phyloP scores from a whole-genome alignment of 495 filamentous ascomycete genomes.

The Pseudotulostoma volvatum region DNA sequence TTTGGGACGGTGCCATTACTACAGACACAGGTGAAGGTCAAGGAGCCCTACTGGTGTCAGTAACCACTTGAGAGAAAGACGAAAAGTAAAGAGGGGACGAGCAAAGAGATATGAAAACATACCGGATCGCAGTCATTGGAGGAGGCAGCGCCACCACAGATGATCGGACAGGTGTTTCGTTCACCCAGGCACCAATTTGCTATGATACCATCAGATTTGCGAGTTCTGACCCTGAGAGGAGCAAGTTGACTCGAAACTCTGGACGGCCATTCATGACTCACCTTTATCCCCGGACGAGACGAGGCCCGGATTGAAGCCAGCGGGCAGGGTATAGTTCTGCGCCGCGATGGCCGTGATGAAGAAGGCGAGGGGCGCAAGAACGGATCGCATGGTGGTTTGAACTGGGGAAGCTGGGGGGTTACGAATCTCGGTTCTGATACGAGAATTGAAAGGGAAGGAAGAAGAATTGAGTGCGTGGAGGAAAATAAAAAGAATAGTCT shows the following conservation, averaged over 20 bases:
- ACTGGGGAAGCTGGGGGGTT: no score
- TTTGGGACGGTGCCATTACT: slow-evolving; percentile 33
- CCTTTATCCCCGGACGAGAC: slow-evolving; percentile 14
- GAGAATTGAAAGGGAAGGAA: no score
- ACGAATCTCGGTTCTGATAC: no score
- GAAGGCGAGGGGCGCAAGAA: slow-evolving; percentile 16
- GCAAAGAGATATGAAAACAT: slow-evolving; percentile 11
- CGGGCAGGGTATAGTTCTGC: slow-evolving; percentile 21
- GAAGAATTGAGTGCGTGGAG: slow-evolving; percentile 2
- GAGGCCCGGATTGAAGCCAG: slow-evolving; percentile 22
- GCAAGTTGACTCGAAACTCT: no score
- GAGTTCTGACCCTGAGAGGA: no score
- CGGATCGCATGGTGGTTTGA: slow-evolving; percentile 22
- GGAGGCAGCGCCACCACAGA: slow-evolving; percentile 26
- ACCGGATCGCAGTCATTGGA: slow-evolving; percentile 29
- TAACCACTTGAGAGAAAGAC: slow-evolving; percentile 1
- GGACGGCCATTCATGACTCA: no score
- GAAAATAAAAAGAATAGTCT: no score
- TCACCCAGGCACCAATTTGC: slow-evolving; percentile 30
- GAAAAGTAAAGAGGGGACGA: neutral
- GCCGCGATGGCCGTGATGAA: slow-evolving; percentile 16
- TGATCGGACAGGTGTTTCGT: slow-evolving; percentile 28
- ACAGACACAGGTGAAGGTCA: slow-evolving; percentile 40
- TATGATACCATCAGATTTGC: no score
- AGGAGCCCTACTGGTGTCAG: slow-evolving; percentile 21